phyloP scores from a whole-genome alignment of 148 eudicot genomes.

The Selenicereus undatus region DNA sequence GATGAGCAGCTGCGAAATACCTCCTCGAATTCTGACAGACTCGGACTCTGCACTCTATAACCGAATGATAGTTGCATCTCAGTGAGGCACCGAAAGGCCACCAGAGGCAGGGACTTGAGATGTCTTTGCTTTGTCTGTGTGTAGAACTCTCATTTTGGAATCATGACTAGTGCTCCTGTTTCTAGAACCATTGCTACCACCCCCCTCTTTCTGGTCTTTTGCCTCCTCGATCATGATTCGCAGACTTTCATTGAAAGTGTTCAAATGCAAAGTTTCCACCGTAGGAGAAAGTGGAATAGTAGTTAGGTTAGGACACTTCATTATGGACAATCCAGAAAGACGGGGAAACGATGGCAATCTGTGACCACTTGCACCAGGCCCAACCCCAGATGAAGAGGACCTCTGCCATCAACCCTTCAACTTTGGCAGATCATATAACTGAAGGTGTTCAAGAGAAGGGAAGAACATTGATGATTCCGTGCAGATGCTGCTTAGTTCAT shows the following conservation, averaged over 20 bases:
- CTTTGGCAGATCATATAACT: no score
- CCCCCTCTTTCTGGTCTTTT: not conserved
- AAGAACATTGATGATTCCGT: no score
- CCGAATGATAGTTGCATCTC: not conserved
- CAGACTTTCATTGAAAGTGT: not conserved
- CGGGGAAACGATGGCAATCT: not conserved
- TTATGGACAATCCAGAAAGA: not conserved
- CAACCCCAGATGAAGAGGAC: no score
- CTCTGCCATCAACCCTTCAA: no score
- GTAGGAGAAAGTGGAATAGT: constrained; percentile 8
- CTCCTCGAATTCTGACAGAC: not conserved
- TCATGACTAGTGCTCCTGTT: no score
- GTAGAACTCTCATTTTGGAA: not conserved
- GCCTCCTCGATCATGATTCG: not conserved
- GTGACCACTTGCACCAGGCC: no score
- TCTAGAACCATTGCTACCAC: not conserved
- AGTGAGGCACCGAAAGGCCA: not conserved
- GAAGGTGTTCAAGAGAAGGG: no score
- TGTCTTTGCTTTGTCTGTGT: not conserved
- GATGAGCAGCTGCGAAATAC: constrained; percentile 17
- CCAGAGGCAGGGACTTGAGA: not conserved
- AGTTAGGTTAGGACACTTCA: not conserved
- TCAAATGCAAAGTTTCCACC: not conserved
- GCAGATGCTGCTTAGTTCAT: no score
- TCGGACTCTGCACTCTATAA: not conserved